Conservation (phyloP, 495 filamentous ascomycete species). For the Aspergillus nidulans region DNA sequence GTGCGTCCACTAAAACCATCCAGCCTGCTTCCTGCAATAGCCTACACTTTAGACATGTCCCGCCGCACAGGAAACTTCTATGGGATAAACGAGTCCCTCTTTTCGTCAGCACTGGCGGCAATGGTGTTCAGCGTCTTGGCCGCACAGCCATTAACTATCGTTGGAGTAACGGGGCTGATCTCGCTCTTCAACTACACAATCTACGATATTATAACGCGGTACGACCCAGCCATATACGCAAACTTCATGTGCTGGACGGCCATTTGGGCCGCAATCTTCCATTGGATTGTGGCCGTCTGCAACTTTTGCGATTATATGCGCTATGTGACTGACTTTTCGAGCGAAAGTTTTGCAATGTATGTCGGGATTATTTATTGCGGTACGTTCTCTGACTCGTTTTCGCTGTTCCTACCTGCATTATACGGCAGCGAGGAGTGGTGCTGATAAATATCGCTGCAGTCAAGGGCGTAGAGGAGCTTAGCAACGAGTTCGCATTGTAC, state of each 20-base stretch:
- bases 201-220: slow-evolving; percentile 61
- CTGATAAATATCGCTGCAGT: too few relatives aligned
- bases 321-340: slow-evolving; percentile 70
- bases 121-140: slow-evolving; percentile 64
- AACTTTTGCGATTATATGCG: slow-evolving; percentile 68
- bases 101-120: slow-evolving; percentile 64
- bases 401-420: background rate
- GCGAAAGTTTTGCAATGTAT: slow-evolving; percentile 74
- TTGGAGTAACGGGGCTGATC: slow-evolving; percentile 76
- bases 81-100: slow-evolving; percentile 70
- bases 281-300: slow-evolving; percentile 64
- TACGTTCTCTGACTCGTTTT: slow-evolving; percentile 34
- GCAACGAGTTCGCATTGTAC: slow-evolving; percentile 14
- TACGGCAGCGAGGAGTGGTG: too few relatives aligned
- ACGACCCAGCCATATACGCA: slow-evolving; percentile 58
- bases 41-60: slow-evolving; percentile 73
- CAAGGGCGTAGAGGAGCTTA: slow-evolving; percentile 21
- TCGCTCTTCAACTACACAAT: slow-evolving; percentile 77
- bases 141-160: slow-evolving; percentile 70
- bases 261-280: slow-evolving; percentile 66
- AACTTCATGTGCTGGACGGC: slow-evolving; percentile 75
- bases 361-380: slow-evolving; percentile 74
- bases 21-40: slow-evolving; percentile 68
- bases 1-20: background rate
- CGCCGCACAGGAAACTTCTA: slow-evolving; percentile 64